These are phyloP conservation scores for Orbilia blumenaviensis DNA, from an alignment of 2,329 filamentous ascomycete genomes.

Conservation along the genomic window DNA sequence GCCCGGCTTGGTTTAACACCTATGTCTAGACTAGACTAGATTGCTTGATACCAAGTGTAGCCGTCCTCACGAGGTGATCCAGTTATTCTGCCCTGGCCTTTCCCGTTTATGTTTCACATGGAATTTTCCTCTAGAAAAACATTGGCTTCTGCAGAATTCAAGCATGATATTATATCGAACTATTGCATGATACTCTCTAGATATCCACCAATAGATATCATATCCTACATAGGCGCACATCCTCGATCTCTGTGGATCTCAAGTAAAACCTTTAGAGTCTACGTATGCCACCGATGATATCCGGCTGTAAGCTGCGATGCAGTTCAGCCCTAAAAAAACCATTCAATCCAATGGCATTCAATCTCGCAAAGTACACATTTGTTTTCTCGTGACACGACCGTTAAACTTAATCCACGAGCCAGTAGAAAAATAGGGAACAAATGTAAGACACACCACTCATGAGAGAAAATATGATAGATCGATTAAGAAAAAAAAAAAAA, in stretches of 20 bases:
- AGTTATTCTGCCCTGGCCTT: background rate
- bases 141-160: background rate
- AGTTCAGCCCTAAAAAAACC: background rate
- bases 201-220: background rate
- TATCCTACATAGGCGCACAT: background rate
- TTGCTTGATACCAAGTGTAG: background rate
- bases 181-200: background rate
- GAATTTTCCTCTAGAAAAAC: background rate
- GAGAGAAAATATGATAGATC: conserved; percentile 9
- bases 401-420: conserved; percentile 20
- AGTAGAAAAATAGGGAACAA: no score
- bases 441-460: conserved; percentile 17
- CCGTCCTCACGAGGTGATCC: background rate
- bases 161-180: background rate
- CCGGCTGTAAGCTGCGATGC: conserved; percentile 30
- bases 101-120: background rate
- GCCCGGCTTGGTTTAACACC: conserved; percentile 20
- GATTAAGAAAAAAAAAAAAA: no score
- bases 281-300: conserved; percentile 33
- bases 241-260: background rate
- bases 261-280: background rate
- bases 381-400: conserved; percentile 22
- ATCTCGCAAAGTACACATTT: background rate
- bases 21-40: background rate
- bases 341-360: background rate